Evolutionary conservation across 495 filamentous ascomycete genomes (phyloP).

Genomic region (Acidiella bohemica): DNA sequence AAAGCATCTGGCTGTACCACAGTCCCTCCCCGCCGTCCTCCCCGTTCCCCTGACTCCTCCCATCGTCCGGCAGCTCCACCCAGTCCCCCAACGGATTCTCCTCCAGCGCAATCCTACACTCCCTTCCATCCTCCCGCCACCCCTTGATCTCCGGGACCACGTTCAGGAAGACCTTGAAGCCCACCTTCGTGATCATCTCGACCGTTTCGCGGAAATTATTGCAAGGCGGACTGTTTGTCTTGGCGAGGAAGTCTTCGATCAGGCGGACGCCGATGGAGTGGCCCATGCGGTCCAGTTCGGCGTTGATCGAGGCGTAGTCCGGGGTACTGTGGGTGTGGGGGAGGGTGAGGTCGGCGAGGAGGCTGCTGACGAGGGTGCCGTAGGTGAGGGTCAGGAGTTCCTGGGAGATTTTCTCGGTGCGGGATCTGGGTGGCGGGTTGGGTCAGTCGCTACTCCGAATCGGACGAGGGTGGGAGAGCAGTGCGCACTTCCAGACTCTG

Average conservation of each 20-base stretch:
- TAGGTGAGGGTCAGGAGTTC: conserved; percentile 96
- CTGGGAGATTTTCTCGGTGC: conserved; percentile 67
- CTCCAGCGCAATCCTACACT: conserved; percentile 90
- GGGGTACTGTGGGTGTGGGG: conserved; percentile 83
- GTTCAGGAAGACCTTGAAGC: conserved; percentile 98
- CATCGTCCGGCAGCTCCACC: conserved; percentile 93
- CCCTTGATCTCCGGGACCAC: conserved; percentile 91
- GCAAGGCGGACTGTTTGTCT: conserved; percentile 77
- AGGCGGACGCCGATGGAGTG: conserved; percentile 94
- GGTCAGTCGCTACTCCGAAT: conserved; percentile 7
- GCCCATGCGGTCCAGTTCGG: conserved; percentile 96
- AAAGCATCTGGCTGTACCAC: conserved; percentile 97
- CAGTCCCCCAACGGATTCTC: conserved; percentile 96
- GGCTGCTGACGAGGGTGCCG: conserved; percentile 89
- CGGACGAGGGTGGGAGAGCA: neutral
- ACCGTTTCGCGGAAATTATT: conserved; percentile 89
- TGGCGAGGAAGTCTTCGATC: conserved; percentile 96
- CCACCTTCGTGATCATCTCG: conserved; percentile 92
- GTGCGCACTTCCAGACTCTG: conserved; percentile 94
- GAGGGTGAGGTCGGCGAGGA: conserved; percentile 87
- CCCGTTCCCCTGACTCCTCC: conserved; percentile 78
- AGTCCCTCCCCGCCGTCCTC: no score
- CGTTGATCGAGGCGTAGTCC: conserved; percentile 88
- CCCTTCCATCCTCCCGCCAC: conserved; percentile 90
- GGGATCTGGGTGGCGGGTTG: conserved; percentile 35